These are phyloP conservation scores for Aspergillus transmontanensis DNA, from an alignment of 2,329 filamentous ascomycete genomes.

Conservation along the genomic window DNA sequence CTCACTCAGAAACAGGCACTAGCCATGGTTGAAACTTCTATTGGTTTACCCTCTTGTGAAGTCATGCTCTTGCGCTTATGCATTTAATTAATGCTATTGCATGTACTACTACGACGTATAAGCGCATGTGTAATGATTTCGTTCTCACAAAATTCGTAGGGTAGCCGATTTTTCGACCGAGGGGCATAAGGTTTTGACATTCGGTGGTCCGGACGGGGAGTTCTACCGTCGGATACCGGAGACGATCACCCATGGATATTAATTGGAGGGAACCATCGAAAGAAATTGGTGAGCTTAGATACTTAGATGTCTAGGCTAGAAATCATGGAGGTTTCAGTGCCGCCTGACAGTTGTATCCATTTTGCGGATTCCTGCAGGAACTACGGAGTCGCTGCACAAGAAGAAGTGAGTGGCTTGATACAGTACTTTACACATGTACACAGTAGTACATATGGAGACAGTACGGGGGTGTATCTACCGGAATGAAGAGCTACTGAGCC, in stretches of 20 bases:
- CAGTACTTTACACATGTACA: neutral
- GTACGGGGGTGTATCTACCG: neutral
- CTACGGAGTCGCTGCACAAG: neutral
- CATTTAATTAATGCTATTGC: neutral
- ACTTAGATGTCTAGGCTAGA: neutral
- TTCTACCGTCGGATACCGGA: neutral
- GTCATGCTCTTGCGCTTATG: neutral
- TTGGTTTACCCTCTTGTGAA: neutral
- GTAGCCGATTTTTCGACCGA: neutral
- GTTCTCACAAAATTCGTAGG: neutral
- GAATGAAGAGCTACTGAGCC: neutral
- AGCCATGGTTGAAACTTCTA: neutral
- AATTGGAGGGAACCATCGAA: neutral
- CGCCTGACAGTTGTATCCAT: neutral
- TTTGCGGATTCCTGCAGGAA: constrained; percentile 1
- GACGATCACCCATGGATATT: neutral
- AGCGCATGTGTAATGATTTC: too few species aligned
- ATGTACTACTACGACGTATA: neutral
- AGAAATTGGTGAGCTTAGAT: neutral
- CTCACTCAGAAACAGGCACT: neutral
- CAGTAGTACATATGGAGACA: neutral
- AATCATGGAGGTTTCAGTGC: constrained; percentile 2
- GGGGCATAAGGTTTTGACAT: neutral
- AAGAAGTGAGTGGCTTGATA: neutral
- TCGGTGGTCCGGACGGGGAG: neutral